Percentiles rank a stretch among this genome's conserved stretches.
These are phyloP conservation scores for Plasmodium falciparum DNA, from an alignment of 169 alveolate genomes.

Conservation along the genomic window DNA sequence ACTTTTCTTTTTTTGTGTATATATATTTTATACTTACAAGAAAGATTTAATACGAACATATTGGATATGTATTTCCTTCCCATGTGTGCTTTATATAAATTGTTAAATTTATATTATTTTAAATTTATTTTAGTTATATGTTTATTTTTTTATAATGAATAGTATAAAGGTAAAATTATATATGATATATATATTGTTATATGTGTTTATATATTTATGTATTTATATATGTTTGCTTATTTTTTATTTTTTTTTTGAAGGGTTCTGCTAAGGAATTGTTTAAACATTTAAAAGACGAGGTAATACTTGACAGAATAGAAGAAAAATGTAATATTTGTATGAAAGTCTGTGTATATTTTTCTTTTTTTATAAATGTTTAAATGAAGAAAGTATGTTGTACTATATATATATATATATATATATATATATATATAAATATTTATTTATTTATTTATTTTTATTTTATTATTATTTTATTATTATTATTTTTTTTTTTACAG, in stretches of 20 bases:
- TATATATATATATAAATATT: neutral
- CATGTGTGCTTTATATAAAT: no score
- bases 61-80: no score
- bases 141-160: slow-evolving; percentile 2
- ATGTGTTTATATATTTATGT: slow-evolving; percentile 9
- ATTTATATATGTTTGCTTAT: neutral
- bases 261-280: slow-evolving; percentile 63
- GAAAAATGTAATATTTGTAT: no score
- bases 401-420: neutral
- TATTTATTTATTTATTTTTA: neutral
- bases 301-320: neutral
- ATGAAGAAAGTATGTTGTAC: neutral
- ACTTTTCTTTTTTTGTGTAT: no score
- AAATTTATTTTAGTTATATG: no score
- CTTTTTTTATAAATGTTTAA: neutral
- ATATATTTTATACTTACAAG: no score
- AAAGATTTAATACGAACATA: no score
- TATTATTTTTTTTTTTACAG: slow-evolving; percentile 8
- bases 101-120: no score
- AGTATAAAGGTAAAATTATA: neutral
- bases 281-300: slow-evolving; percentile 57
- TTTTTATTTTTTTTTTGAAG: slow-evolving; percentile 55
- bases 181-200: neutral
- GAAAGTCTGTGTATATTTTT: neutral
- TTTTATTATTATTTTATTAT: neutral